Evolutionary conservation across 2,329 filamentous ascomycete species (phyloP).

Genomic region (Pseudocercospora fuligena): DNA sequence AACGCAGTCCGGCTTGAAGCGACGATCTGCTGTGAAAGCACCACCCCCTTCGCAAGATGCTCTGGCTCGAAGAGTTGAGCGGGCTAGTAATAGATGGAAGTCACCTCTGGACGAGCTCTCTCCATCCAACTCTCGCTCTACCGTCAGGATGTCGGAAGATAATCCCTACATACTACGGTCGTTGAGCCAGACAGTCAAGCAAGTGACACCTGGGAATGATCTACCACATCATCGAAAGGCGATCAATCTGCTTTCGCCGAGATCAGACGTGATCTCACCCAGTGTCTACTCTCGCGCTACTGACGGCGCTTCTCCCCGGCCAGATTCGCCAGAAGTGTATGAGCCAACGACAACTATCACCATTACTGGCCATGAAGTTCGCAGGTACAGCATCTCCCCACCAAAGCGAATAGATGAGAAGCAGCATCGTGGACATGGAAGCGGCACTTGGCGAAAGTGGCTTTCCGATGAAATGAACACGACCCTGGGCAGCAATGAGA

Average conservation of each 20-base stretch:
- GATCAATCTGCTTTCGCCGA: background rate
- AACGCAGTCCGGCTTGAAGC: slow-evolving; percentile 27
- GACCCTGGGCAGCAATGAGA: slow-evolving; percentile 18
- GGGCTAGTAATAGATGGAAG: slow-evolving; percentile 49
- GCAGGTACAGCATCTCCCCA: slow-evolving; percentile 47
- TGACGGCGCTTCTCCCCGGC: slow-evolving; percentile 44
- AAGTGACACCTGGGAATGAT: slow-evolving; percentile 25
- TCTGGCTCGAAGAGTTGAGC: slow-evolving; percentile 45
- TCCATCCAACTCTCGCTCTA: slow-evolving; percentile 38
- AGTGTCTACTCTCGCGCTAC: slow-evolving; percentile 54
- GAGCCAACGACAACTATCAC: slow-evolving; percentile 48
- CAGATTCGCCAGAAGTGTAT: slow-evolving; percentile 34
- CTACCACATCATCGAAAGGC: slow-evolving; percentile 31
- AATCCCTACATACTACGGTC: slow-evolving; percentile 41
- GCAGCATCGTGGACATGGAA: slow-evolving; percentile 5
- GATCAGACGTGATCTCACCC: slow-evolving; percentile 42
- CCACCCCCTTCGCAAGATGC: slow-evolving; percentile 45
- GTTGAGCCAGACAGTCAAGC: slow-evolving; percentile 23
- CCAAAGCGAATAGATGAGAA: slow-evolving; percentile 24
- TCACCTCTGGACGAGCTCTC: slow-evolving; percentile 44
- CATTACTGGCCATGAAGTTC: slow-evolving; percentile 50
- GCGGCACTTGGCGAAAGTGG: slow-evolving; percentile 19
- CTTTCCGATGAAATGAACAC: slow-evolving; percentile 21
- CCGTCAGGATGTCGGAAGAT: slow-evolving; percentile 27
- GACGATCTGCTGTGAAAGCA: slow-evolving; percentile 30